Percentiles rank a stretch among this genome's conserved stretches.
These are phyloP conservation scores for Leucoagaricus sp. DNA, from an alignment of 1,284 basidiomycete genomes.

Conservation along the genomic window DNA sequence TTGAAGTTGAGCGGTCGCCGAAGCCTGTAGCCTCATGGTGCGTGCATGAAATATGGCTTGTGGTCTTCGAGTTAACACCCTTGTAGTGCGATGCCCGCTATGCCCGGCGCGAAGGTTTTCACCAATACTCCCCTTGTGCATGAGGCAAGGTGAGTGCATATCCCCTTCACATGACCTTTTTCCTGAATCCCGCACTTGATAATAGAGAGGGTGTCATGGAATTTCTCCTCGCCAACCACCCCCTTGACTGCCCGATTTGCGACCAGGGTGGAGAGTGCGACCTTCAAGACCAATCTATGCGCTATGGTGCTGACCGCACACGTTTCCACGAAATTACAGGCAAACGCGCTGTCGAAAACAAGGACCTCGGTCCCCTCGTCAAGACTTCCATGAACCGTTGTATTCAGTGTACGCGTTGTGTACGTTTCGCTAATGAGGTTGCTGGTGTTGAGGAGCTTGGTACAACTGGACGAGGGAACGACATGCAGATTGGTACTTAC, in stretches of 20 bases:
- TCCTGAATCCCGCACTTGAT: conserved; percentile 13
- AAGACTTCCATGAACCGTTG: conserved; percentile 99
- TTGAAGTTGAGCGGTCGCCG: conserved; percentile 94
- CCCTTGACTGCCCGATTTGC: conserved; percentile 97
- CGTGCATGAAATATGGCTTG: conserved; percentile 23
- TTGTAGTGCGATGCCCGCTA: conserved; percentile 92
- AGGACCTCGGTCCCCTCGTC: conserved; percentile 96
- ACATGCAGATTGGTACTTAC: conserved; percentile 98
- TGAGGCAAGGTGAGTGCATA: conserved; percentile 76
- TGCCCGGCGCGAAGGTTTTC: conserved; percentile 95
- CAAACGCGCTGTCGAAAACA: conserved; percentile 98
- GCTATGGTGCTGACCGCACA: conserved; percentile 96
- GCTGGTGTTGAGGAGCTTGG: conserved; percentile 98
- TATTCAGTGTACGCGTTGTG: conserved; percentile 99
- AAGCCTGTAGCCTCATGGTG: conserved; percentile 90
- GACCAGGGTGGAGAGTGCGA: conserved; percentile 99
- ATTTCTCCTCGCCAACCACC: conserved; percentile 96
- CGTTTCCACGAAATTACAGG: conserved; percentile 98
- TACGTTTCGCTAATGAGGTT: conserved; percentile 98
- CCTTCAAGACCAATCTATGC: conserved; percentile 99
- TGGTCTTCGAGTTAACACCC: conserved; percentile 11
- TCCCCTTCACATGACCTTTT: neutral
- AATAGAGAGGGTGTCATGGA: conserved; percentile 97
- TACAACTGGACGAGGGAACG: conserved; percentile 96
- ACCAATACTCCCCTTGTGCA: conserved; percentile 96